These are phyloP conservation scores for Podaxis rugospora DNA, from an alignment of 768 basidiomycete genomes.

Conservation along the genomic window DNA sequence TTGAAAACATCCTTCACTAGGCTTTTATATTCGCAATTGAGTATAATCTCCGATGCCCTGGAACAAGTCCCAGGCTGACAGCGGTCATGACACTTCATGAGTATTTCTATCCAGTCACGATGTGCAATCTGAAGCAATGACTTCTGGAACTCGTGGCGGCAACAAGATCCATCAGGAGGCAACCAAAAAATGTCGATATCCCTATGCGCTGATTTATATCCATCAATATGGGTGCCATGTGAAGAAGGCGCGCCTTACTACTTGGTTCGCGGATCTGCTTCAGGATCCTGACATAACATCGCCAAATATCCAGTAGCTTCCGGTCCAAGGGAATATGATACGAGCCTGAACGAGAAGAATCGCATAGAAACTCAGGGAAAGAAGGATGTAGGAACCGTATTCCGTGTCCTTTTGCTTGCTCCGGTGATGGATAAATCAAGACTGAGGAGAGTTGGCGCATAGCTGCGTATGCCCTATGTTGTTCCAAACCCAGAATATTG, in stretches of 20 bases:
- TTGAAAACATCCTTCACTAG: background rate
- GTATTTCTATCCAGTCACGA: background rate
- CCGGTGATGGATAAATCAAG: background rate
- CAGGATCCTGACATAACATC: background rate
- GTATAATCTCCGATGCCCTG: no score
- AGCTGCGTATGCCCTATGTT: background rate
- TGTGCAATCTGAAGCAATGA: background rate
- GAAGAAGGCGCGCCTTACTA: background rate
- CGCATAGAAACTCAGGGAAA: background rate
- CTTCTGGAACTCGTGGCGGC: background rate
- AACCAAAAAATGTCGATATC: background rate
- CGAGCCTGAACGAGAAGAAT: background rate
- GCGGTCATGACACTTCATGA: background rate
- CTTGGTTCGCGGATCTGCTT: background rate
- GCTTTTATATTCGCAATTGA: no score
- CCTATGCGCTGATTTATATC: background rate
- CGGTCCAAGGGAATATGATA: background rate
- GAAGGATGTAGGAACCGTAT: background rate
- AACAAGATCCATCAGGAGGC: background rate
- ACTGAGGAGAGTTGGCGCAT: background rate
- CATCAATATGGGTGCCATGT: background rate
- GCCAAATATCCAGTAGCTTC: background rate
- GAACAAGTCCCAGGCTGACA: background rate
- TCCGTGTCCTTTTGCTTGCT: background rate
- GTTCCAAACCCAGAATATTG: conserved; percentile 1